These are phyloP conservation scores for Plasmodium reichenowi DNA, from an alignment of 169 alveolate species.

Conservation along the genomic window DNA sequence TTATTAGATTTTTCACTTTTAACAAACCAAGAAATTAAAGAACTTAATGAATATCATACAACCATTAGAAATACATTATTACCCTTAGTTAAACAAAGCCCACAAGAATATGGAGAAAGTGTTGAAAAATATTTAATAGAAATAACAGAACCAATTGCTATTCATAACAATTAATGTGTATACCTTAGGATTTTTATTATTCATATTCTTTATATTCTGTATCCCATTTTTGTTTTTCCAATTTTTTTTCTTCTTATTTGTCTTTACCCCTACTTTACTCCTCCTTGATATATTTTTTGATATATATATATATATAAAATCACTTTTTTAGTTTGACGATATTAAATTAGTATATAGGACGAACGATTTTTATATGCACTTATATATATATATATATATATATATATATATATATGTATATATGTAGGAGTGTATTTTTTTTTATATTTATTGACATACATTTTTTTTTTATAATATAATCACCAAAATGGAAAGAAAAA, in stretches of 20 bases:
- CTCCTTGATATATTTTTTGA: neutral
- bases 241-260: neutral
- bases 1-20: slow-evolving; percentile 43
- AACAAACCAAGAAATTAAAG: slow-evolving; percentile 51
- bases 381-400: too few species aligned
- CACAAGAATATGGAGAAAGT: slow-evolving; percentile 47
- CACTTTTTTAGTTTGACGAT: too few species aligned
- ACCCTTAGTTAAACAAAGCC: slow-evolving; percentile 46
- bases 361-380: too few species aligned
- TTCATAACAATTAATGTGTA: neutral
- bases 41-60: slow-evolving; percentile 68
- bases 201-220: too few species aligned
- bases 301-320: neutral
- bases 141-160: slow-evolving; percentile 64
- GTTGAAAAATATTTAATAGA: slow-evolving; percentile 38
- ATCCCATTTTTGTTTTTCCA: neutral
- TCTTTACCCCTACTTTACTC: neutral
- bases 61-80: slow-evolving; percentile 46
- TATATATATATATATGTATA: too few species aligned
- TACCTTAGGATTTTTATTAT: too few species aligned
- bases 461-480: too few species aligned
- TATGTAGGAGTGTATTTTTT: too few species aligned
- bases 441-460: too few species aligned
- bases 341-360: too few species aligned
- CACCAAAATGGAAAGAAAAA: too few species aligned